These are phyloP conservation scores for Solanum aculeatissimum DNA, from an alignment of 305 asterid genomes.

Conservation along the genomic window DNA sequence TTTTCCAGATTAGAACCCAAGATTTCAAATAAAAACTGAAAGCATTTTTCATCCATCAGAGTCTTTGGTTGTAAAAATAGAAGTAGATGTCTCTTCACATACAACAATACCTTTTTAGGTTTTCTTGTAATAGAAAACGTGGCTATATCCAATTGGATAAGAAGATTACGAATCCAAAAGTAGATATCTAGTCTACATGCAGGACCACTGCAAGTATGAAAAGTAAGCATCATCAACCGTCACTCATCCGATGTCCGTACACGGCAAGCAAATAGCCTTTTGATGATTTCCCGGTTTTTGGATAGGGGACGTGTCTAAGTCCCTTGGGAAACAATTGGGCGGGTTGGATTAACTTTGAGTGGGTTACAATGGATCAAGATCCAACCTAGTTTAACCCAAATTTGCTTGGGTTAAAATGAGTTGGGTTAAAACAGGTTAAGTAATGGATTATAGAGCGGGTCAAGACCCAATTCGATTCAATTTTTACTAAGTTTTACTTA, in stretches of 20 bases:
- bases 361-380: too few relatives aligned
- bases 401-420: too few relatives aligned
- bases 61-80: background rate
- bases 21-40: background rate
- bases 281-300: background rate
- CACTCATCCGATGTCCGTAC: constrained; percentile 7
- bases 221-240: constrained; percentile 17
- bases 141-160: constrained; percentile 1
- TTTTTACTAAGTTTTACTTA: too few relatives aligned
- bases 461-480: too few relatives aligned
- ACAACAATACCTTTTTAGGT: background rate
- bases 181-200: constrained; percentile 7
- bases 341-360: too few relatives aligned
- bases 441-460: too few relatives aligned
- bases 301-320: constrained; percentile 14
- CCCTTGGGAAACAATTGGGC: too few relatives aligned
- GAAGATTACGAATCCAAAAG: background rate
- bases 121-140: background rate
- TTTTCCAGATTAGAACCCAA: background rate
- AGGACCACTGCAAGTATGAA: constrained; percentile 22
- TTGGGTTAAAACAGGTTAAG: too few relatives aligned
- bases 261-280: constrained; percentile 22
- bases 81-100: background rate
- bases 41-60: too few relatives aligned
- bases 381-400: too few relatives aligned